A percentile compares a stretch with the other conserved stretches of the same genome.
Evolutionary conservation across 1,284 basidiomycete genomes (phyloP).

Genomic region (Phaffia rhodozyma): DNA sequence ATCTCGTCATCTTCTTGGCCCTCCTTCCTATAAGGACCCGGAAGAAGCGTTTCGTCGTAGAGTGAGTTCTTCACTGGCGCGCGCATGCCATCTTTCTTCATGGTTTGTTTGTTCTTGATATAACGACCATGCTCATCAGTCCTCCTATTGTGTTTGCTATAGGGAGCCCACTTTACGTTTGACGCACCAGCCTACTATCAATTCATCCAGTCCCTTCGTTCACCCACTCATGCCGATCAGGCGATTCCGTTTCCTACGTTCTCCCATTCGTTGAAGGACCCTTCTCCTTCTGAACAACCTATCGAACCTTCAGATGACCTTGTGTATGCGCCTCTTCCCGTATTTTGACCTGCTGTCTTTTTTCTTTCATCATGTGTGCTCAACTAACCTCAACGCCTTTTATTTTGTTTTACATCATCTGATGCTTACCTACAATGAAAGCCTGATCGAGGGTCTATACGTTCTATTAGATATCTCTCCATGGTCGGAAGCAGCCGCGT

Average conservation of each 20-base stretch:
- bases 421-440: background rate
- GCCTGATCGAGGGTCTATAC: slow-evolving; percentile 3
- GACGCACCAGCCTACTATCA: background rate
- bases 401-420: too few relatives aligned
- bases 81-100: too few relatives aligned
- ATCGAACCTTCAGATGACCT: background rate
- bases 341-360: background rate
- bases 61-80: too few relatives aligned
- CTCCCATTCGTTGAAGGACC: slow-evolving; percentile 2
- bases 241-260: slow-evolving; percentile 3
- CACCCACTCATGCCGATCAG: background rate
- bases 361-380: background rate
- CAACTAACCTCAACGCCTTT: background rate
- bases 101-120: background rate
- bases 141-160: background rate
- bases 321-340: background rate
- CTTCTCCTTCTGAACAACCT: background rate
- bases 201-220: background rate
- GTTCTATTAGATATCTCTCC: background rate
- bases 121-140: background rate
- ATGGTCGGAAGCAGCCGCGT: background rate
- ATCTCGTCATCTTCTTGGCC: background rate
- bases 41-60: too few relatives aligned
- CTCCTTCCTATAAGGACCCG: background rate
- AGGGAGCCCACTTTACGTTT: slow-evolving; percentile 6